Evolutionary conservation across 768 basidiomycete genomes (phyloP), one percentile per base, ranked within the genome.

Genomic region (Leucocoprinus sp.): DNA sequence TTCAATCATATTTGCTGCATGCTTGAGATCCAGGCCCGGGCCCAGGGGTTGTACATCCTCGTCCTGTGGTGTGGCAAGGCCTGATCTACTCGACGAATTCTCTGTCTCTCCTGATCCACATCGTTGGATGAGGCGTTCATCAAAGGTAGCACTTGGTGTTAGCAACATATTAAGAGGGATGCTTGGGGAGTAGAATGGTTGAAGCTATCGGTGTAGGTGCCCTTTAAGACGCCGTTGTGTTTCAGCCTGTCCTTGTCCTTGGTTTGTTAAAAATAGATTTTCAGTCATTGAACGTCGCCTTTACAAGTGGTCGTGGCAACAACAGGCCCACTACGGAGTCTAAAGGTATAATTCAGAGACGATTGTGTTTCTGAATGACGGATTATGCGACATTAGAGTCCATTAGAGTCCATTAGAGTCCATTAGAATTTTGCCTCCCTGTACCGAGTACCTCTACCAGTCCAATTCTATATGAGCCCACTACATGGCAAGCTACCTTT

Each of bases 341-440:
- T n/a, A 22, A 7, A 8, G 19, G 36, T 42, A 45, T 39, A 40
- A 17, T 29, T 11, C 8, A 37, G 9, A 15, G 3, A 22, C n/a
- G n/a, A n/a, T n/a, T n/a, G n/a, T n/a, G n/a, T n/a, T 29, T 29
- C n/a, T 24, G 40, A 34, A 31, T 40, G 27, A 11, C 15, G 9
- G 15, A 15, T 24, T 7, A 21, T 11, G 26, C 22, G 12, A 33
- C 19, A 39, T 47, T 24, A 41, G 41, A 29, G 41, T 28, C 17
- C 14, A 4, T 18, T 24, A n/a, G 19, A 41, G 18, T n/a, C n/a
- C n/a, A n/a, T n/a, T 39, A 26, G 17, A 33, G 14, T 35, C n/a
- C n/a, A 40, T 47, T 41, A 47, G 21, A 47, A 39, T 31, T 33
- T 47, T 36, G 62, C 59, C n/a, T 50, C 68, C 69, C 69, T 69